Percentiles rank a stretch among this genome's conserved stretches.
phyloP scores from a whole-genome alignment of 2,329 filamentous ascomycete species.

The Monosporascus cannonballus region DNA sequence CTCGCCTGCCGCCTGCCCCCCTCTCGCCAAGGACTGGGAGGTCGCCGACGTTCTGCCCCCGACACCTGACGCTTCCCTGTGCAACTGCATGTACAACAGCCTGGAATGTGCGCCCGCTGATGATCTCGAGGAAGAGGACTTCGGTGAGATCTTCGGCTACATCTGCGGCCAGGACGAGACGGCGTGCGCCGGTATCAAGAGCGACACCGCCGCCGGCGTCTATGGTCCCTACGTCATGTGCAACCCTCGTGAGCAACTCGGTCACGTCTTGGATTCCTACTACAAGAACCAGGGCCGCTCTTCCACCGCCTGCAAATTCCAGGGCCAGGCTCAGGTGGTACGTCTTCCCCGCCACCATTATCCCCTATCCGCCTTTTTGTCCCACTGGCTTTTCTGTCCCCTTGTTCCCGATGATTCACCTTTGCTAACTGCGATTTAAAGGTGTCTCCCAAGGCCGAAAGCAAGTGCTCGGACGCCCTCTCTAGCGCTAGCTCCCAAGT shows the following conservation, averaged over 20 bases:
- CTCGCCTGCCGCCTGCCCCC: slow-evolving; percentile 58
- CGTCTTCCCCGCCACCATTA: slow-evolving; percentile 2
- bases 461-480: slow-evolving; percentile 43
- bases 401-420: too few species aligned
- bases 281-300: slow-evolving; percentile 42
- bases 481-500: slow-evolving; percentile 39
- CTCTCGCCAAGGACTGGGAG: slow-evolving; percentile 49
- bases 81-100: slow-evolving; percentile 64
- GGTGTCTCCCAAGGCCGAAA: slow-evolving; percentile 28
- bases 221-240: slow-evolving; percentile 63
- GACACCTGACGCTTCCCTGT: slow-evolving; percentile 62
- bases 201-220: slow-evolving; percentile 46
- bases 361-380: not conserved
- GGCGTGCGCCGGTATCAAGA: slow-evolving; percentile 51
- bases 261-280: slow-evolving; percentile 55
- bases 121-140: slow-evolving; percentile 45
- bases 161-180: slow-evolving; percentile 35
- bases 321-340: slow-evolving; percentile 43
- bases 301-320: slow-evolving; percentile 51
- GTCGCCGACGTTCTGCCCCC: slow-evolving; percentile 61
- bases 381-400: too few species aligned
- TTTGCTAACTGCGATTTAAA: slow-evolving; percentile 3
- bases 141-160: slow-evolving; percentile 38
- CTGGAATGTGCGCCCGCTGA: slow-evolving; percentile 56
- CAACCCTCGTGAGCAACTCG: slow-evolving; percentile 52